These are phyloP conservation scores for Botrytis paeoniae DNA, from an alignment of 2,329 filamentous ascomycete genomes.

Conservation along the genomic window DNA sequence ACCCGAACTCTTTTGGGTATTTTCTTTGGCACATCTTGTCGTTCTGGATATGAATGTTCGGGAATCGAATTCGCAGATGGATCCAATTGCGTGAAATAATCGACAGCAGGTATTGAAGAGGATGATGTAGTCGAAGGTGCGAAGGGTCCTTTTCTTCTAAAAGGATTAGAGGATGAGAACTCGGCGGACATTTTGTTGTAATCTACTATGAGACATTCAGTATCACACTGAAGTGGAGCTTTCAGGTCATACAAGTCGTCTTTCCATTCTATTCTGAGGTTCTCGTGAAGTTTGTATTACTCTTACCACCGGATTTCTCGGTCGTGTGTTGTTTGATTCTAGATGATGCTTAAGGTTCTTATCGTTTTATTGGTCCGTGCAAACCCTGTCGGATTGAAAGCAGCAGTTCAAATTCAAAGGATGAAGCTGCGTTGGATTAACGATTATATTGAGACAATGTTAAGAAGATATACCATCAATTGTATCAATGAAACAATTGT, in stretches of 20 bases:
- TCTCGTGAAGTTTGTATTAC: constrained; percentile 10
- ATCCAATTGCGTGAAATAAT: constrained; percentile 22
- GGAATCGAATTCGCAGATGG: constrained; percentile 18
- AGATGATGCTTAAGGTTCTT: background rate
- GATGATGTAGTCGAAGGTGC: constrained; percentile 21
- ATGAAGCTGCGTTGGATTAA: background rate
- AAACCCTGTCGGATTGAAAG: background rate
- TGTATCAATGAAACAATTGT: background rate
- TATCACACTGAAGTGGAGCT: constrained; percentile 17
- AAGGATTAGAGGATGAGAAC: constrained; percentile 38
- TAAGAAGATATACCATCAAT: background rate
- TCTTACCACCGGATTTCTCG: constrained; percentile 17
- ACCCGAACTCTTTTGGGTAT: constrained; percentile 62
- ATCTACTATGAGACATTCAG: constrained; percentile 21
- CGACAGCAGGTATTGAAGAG: constrained; percentile 19
- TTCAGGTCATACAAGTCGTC: constrained; percentile 17
- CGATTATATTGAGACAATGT: background rate
- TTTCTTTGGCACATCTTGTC: constrained; percentile 29
- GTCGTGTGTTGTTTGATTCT: constrained; percentile 15
- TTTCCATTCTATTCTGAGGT: constrained; percentile 12
- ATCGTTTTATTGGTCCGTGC: constrained; percentile 7
- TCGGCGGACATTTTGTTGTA: constrained; percentile 33
- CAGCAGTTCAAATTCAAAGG: background rate
- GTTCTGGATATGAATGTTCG: constrained; percentile 20
- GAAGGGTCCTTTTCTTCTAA: constrained; percentile 33